Evolutionary conservation across 2,329 filamentous ascomycete species (phyloP).

Genomic region (Talaromyces funiculosus): DNA sequence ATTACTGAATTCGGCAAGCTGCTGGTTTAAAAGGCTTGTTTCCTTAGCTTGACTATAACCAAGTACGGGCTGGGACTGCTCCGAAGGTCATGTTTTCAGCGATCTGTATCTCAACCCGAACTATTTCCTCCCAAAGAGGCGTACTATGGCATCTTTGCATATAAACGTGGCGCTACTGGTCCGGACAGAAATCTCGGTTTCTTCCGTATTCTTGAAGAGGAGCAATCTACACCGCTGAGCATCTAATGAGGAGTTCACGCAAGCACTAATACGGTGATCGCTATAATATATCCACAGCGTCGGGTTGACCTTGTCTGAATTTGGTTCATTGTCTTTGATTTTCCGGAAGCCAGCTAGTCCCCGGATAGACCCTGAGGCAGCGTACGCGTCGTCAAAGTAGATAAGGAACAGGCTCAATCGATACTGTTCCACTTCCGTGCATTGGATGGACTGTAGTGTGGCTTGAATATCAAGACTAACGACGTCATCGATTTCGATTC

Average conservation of each 20-base stretch:
- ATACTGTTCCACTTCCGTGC: neutral
- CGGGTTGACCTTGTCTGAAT: neutral
- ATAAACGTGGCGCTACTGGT: neutral
- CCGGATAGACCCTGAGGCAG: neutral
- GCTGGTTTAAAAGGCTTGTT: neutral
- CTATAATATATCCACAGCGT: neutral
- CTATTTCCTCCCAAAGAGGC: neutral
- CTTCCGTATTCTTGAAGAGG: neutral
- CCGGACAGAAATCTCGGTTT: neutral
- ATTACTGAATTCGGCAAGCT: neutral
- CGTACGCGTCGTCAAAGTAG: neutral
- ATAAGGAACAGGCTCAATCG: neutral
- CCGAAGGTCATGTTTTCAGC: too few species aligned
- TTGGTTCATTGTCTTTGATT: neutral
- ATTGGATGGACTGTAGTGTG: neutral
- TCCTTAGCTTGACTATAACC: neutral
- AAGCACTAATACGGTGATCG: neutral
- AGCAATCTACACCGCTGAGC: neutral
- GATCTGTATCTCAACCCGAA: neutral
- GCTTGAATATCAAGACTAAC: neutral
- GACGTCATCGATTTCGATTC: neutral
- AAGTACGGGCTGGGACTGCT: neutral
- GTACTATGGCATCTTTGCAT: neutral
- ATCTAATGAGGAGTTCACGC: too few species aligned
- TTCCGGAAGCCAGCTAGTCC: neutral